Conservation (phyloP, 2,329 filamentous ascomycete genomes). For the Berkeleyomyces basicola region DNA sequence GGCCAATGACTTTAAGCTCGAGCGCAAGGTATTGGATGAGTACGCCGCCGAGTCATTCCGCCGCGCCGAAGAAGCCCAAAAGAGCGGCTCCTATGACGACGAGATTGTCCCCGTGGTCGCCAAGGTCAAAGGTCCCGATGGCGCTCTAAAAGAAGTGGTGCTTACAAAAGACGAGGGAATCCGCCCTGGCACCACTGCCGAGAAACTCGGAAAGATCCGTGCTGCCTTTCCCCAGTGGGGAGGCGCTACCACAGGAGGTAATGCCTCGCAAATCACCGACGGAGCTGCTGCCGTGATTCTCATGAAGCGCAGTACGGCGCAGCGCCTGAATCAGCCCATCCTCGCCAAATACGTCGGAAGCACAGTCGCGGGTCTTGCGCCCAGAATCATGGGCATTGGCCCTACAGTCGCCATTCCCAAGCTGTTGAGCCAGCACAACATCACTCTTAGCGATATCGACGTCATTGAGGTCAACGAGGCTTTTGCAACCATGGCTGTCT, state of each 20-base stretch:
- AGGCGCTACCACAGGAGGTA: conserved; percentile 73
- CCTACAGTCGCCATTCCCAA: conserved; percentile 62
- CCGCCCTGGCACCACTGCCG: conserved; percentile 73
- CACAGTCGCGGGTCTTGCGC: conserved; percentile 76
- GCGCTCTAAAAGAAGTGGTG: conserved; percentile 59
- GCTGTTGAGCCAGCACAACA: conserved; percentile 62
- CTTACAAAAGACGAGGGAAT: conserved; percentile 81
- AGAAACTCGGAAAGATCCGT: conserved; percentile 68
- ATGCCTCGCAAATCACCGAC: conserved; percentile 89
- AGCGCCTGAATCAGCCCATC: conserved; percentile 77
- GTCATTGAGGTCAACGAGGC: conserved; percentile 93
- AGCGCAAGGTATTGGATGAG: conserved; percentile 63
- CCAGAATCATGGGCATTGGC: conserved; percentile 92
- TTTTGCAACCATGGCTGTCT: conserved; percentile 94
- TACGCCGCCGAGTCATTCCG: conserved; percentile 80
- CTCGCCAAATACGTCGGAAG: conserved; percentile 88
- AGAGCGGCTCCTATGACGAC: conserved; percentile 78
- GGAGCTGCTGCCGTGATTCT: conserved; percentile 76
- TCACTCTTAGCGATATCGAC: conserved; percentile 70
- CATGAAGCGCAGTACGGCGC: conserved; percentile 86
- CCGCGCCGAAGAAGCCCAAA: conserved; percentile 77
- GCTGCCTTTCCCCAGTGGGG: conserved; percentile 85
- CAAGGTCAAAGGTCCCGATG: conserved; percentile 68
- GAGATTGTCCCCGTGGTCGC: conserved; percentile 84
- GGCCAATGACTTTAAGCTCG: conserved; percentile 72